Percentiles rank a stretch among this genome's conserved stretches.
phyloP scores from a whole-genome alignment of 2,329 filamentous ascomycete species.

The Trichocomaceae sp. region DNA sequence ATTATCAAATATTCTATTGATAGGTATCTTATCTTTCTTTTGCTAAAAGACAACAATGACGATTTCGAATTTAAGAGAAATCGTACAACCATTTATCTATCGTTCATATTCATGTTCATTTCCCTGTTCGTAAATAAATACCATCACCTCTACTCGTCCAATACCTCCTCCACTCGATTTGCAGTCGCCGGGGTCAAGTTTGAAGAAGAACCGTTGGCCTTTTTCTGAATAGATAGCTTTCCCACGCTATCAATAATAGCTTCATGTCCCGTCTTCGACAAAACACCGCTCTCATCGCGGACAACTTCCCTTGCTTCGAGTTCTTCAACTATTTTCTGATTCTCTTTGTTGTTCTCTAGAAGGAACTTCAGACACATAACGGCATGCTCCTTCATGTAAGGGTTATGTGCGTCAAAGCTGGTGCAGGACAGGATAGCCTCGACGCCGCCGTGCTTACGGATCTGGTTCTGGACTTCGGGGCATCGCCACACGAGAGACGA shows the following conservation, averaged over 20 bases:
- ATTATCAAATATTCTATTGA: too few species aligned
- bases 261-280: slow-evolving; percentile 39
- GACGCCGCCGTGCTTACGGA: slow-evolving; percentile 76
- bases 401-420: slow-evolving; percentile 85
- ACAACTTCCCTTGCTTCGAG: slow-evolving; percentile 42
- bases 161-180: slow-evolving; percentile 8
- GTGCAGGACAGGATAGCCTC: slow-evolving; percentile 85
- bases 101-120: slow-evolving; percentile 9
- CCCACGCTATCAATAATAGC: slow-evolving; percentile 39
- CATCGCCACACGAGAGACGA: slow-evolving; percentile 85
- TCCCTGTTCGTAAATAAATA: neutral
- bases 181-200: neutral
- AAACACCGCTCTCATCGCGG: slow-evolving; percentile 33
- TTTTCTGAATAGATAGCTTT: slow-evolving; percentile 36
- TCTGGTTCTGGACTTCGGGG: slow-evolving; percentile 76
- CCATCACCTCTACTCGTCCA: slow-evolving; percentile 4
- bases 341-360: slow-evolving; percentile 46
- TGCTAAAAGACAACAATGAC: too few species aligned
- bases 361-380: slow-evolving; percentile 78
- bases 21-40: too few species aligned
- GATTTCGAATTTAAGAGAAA: too few species aligned
- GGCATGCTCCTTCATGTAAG: slow-evolving; percentile 86
- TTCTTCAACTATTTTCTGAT: slow-evolving; percentile 49
- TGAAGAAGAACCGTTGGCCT: slow-evolving; percentile 13
- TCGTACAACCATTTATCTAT: neutral